Percentiles rank a stretch among this genome's conserved stretches.
phyloP scores from a whole-genome alignment of 495 filamentous ascomycete genomes.

The Evernia prunastri region DNA sequence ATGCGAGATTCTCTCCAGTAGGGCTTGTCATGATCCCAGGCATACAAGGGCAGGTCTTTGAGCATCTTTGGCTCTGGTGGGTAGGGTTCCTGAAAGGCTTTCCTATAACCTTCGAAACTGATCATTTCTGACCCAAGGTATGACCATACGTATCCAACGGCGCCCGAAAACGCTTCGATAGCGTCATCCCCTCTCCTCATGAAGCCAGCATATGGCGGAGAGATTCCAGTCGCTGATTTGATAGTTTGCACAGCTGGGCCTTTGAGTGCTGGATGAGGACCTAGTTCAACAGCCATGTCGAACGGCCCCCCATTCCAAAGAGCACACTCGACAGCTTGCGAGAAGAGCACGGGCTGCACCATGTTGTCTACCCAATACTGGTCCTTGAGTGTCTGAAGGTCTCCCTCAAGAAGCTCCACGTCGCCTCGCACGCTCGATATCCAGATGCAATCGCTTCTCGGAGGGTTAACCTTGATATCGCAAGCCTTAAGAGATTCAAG shows the following conservation, averaged over 20 bases:
- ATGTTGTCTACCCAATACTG: conserved; percentile 53
- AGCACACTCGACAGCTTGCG: conserved; percentile 38
- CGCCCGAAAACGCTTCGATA: conserved; percentile 9
- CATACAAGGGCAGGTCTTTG: conserved; percentile 43
- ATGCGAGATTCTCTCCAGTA: conserved; percentile 44
- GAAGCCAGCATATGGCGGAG: conserved; percentile 37
- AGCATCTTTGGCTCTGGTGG: conserved; percentile 19
- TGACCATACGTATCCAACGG: background rate
- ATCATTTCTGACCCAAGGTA: conserved; percentile 28
- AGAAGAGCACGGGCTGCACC: conserved; percentile 46
- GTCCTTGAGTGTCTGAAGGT: conserved; percentile 11
- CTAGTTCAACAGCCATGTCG: conserved; percentile 45
- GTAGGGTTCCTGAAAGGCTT: background rate
- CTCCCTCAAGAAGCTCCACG: background rate
- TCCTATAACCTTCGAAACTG: conserved; percentile 5
- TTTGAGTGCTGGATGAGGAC: conserved; percentile 50
- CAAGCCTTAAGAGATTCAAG: conserved; percentile 16
- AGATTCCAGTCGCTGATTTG: conserved; percentile 21
- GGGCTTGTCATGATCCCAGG: conserved; percentile 40
- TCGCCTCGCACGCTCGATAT: conserved; percentile 10
- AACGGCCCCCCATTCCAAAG: conserved; percentile 33
- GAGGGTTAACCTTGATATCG: conserved; percentile 27
- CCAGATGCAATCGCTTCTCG: conserved; percentile 8
- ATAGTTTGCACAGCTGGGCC: conserved; percentile 42
- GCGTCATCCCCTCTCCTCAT: conserved; percentile 36